Conservation (phyloP, 768 basidiomycete genomes). For the Russula abietina region DNA sequence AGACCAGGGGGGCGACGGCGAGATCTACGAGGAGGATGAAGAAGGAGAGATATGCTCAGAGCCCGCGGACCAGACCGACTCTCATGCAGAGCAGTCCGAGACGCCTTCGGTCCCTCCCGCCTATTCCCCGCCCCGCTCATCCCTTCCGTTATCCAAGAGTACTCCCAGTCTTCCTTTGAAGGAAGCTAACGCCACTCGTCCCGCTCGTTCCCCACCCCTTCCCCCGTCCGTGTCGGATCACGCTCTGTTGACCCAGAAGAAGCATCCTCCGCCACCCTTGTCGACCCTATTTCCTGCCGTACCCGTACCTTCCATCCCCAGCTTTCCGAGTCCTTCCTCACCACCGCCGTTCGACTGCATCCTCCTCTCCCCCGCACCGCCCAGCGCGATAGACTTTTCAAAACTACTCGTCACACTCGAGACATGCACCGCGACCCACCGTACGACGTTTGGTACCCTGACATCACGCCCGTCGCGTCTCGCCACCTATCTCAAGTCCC, state of each 20-base stretch:
- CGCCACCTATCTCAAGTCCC: constrained; percentile 34
- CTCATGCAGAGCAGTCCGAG: constrained; percentile 10
- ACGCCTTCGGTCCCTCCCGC: constrained; percentile 24
- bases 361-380: constrained; percentile 47
- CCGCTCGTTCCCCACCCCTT: constrained; percentile 32
- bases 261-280: constrained; percentile 26
- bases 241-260: constrained; percentile 26
- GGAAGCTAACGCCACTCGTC: constrained; percentile 31
- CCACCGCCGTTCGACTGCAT: constrained; percentile 60
- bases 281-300: constrained; percentile 40
- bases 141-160: constrained; percentile 27
- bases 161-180: constrained; percentile 25
- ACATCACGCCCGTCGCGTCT: constrained; percentile 64
- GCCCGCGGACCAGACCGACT: not conserved
- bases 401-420: constrained; percentile 67
- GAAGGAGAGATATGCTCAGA: constrained; percentile 4
- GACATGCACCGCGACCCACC: constrained; percentile 60
- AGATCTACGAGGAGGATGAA: not conserved
- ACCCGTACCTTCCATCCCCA: constrained; percentile 45
- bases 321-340: constrained; percentile 40
- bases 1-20: constrained; percentile 1
- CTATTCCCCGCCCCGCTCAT: constrained; percentile 27
- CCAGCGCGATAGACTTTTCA: constrained; percentile 50
- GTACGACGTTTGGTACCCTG: constrained; percentile 62
- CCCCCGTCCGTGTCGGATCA: constrained; percentile 24